A percentile compares a stretch with the other conserved stretches of the same genome.
Conservation (phyloP, 352 stramenopile species). For the Pythium insidiosum region DNA sequence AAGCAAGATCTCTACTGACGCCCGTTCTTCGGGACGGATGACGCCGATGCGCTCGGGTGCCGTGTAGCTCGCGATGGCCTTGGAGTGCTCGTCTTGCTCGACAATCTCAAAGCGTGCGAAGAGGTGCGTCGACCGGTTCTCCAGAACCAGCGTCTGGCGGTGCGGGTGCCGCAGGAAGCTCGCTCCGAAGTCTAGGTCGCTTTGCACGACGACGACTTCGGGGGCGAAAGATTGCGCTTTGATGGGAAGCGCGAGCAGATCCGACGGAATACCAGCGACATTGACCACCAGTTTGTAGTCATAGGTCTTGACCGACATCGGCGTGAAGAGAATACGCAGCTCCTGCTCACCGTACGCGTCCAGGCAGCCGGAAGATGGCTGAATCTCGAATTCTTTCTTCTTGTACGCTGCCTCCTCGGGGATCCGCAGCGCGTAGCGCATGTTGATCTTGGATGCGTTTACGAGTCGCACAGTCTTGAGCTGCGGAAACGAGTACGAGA, state of each 20-base stretch:
- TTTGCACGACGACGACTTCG: constrained; percentile 46
- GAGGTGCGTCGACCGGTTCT: constrained; percentile 81
- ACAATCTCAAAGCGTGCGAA: constrained; percentile 84
- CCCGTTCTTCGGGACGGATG: constrained; percentile 46
- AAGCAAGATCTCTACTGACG: constrained; percentile 76
- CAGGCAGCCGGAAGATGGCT: constrained; percentile 64
- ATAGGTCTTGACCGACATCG: constrained; percentile 86
- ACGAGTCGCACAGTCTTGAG: constrained; percentile 66
- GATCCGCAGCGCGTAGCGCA: constrained; percentile 86
- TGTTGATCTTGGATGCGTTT: constrained; percentile 92
- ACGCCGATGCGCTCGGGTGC: constrained; percentile 48
- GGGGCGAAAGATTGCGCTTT: constrained; percentile 84
- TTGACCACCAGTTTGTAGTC: constrained; percentile 90
- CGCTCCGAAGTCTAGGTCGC: constrained; percentile 84
- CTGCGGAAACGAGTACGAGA: constrained; percentile 90
- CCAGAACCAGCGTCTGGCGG: constrained; percentile 72
- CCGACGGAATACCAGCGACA: constrained; percentile 85
- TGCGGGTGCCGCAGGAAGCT: constrained; percentile 92
- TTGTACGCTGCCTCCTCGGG: constrained; percentile 89
- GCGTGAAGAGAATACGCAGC: constrained; percentile 84
- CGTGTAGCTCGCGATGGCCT: constrained; percentile 74
- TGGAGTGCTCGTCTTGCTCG: constrained; percentile 86
- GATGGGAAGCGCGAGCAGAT: constrained; percentile 87
- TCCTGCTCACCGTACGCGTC: constrained; percentile 73
- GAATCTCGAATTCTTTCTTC: constrained; percentile 87